Evolutionary conservation across 441 rosid genomes (phyloP), one percentile per base, ranked within the genome.

Genomic region (Croton laevigatus): DNA sequence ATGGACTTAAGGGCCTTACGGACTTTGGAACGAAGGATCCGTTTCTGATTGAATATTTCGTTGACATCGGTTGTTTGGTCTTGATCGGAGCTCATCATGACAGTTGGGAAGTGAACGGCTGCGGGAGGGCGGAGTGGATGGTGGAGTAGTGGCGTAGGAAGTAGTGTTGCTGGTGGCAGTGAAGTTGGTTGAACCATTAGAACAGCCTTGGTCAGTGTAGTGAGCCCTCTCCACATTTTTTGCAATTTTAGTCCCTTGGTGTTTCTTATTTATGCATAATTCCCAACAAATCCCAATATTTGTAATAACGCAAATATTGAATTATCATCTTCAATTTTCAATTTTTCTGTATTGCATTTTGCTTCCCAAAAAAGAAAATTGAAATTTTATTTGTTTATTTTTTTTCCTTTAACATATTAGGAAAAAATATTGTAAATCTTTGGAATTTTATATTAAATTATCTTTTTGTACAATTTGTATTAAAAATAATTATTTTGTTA

Each of bases 1-100:
- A 89, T 88, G 70, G 87, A 82, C 78, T 75, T 92, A 76, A 94
- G 89, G 81, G 85, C 53, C 86, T 86, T 84, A 57, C 91, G 89
- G 68, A 92, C 88, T 69, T 80, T 76, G 71, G 91, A 81, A 9
- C 97, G 85, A 57, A 92, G 84, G 67, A 70, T 46, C 72, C 75
- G 78, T 76, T 94, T 92, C 76, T 81, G 89, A 79, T 79, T 84
- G 85, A 86, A 87, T 73, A 87, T 71, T 6, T 77, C 70, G 38
- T 71, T 69, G 13, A 76, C 76, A 53, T 69, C 13, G 68, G 71
- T 46, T 58, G 68, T 51, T 45, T 60, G 57, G 62, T 32, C 76
- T 60, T 59, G 74, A 68, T 40, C 62, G 73, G 73, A 62, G 67
- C 73, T 73, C 84, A 82, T 84, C 61, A 80, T 66, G 68, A 59